Base-by-base conservation (phyloP, 2,329 filamentous ascomycete genomes). In the Cordyceps cicadae region DNA sequence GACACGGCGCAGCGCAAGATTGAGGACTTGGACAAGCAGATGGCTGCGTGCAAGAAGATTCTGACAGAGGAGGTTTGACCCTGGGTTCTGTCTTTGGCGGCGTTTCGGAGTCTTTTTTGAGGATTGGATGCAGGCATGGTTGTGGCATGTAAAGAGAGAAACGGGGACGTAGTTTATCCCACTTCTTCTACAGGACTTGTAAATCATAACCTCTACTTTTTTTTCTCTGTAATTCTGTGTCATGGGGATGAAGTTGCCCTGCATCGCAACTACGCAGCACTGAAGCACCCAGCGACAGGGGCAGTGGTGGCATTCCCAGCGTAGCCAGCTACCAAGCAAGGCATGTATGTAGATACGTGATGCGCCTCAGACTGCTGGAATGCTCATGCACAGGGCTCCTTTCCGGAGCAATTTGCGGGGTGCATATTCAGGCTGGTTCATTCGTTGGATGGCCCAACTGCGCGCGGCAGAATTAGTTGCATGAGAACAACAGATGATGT, bases 1-100 rank as follows among this genome's bases (percentile, higher is more conserved):
- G 80, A 85, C 66, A 76, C 71, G n/a, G 86, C 88, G 63, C 92
- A 97, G 77, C 72, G 71, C 57, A 93, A 88, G 77, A 85, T 97
- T 62, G 81, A 85, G 66, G 79, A 75, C 58, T 89, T 87, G 70
- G 92, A 97, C 74, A 78, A 73, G 66, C 86, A 96, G 70, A 90
- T 88, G 73, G 83, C 74, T 1, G 75, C 64, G 46, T 73, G 95
- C 75, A 93, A 93, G 79, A 89, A 87, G 78, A 75, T 90, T 61
- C 55, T 75, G 54, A 69, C 66, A 34, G 69, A 74, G 60, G 72
- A 75, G 60, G 69, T 72, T 94, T 65, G 68, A 48, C 12, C 8
- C 8, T 46, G 29, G 4, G 21, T 5, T 1, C 2, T 50, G 17
- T 59, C 21, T 46, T 21, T 34, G 24, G 9, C 2, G 55, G 55